A percentile compares a stretch with the other conserved stretches of the same genome.
phyloP scores from a whole-genome alignment of 2,329 filamentous ascomycete species.

The Elsinoe batatas region DNA sequence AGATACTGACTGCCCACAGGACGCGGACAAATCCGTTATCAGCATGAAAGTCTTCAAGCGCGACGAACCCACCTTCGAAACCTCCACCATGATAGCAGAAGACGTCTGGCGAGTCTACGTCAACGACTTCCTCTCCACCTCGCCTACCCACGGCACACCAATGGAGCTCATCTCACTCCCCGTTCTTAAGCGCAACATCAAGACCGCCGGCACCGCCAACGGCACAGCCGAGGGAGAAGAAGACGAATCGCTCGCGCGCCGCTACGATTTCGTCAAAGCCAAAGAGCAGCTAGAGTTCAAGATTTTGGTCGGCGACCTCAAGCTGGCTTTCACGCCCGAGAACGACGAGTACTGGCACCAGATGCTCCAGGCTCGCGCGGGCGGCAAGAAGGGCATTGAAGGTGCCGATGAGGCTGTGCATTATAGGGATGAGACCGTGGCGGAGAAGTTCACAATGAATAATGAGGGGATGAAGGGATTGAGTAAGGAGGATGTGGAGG shows the following conservation, averaged over 20 bases:
- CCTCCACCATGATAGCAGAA: constrained; percentile 54
- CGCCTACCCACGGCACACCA: constrained; percentile 55
- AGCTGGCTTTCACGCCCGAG: constrained; percentile 33
- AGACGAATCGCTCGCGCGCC: constrained; percentile 13
- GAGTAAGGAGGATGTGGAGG: constrained; percentile 38
- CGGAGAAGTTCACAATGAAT: constrained; percentile 36
- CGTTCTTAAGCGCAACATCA: constrained; percentile 32
- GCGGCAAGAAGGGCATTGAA: constrained; percentile 26
- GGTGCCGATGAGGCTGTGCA: constrained; percentile 27
- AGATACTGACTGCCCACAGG: constrained; percentile 37
- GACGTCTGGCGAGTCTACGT: constrained; percentile 89
- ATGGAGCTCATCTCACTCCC: constrained; percentile 26
- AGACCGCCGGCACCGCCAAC: constrained; percentile 24
- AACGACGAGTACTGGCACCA: constrained; percentile 36
- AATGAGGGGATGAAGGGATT: constrained; percentile 39
- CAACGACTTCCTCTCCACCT: constrained; percentile 77
- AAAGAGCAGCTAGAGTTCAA: constrained; percentile 37
- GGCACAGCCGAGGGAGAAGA: constrained; percentile 11
- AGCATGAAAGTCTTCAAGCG: constrained; percentile 76
- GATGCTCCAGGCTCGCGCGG: constrained; percentile 26
- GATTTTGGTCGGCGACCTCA: constrained; percentile 35
- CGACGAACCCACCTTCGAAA: constrained; percentile 70
- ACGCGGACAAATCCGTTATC: constrained; percentile 57
- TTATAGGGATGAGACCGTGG: constrained; percentile 28
- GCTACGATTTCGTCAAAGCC: constrained; percentile 24